Evolutionary conservation across 352 stramenopile genomes (phyloP).

Genomic region (Globisporangium mamillatum): DNA sequence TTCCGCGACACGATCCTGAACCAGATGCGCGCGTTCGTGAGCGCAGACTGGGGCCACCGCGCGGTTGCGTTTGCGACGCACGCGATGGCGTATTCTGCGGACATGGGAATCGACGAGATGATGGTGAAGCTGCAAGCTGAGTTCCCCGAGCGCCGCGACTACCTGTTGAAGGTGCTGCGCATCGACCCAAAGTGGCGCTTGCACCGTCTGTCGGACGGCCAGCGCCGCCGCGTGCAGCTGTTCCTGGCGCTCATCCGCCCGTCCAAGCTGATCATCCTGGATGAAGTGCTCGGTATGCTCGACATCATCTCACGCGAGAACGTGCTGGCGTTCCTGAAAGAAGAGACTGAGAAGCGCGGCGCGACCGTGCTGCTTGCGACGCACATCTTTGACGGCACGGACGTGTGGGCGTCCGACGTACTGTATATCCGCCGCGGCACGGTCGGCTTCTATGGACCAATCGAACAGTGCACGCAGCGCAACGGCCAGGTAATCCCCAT

Average conservation of each 20-base stretch:
- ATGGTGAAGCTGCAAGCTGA: slow-evolving; percentile 95
- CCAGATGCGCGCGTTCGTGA: slow-evolving; percentile 91
- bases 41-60: slow-evolving; percentile 95
- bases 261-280: slow-evolving; percentile 96
- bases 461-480: slow-evolving; percentile 69
- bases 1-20: slow-evolving; percentile 97
- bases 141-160: slow-evolving; percentile 92
- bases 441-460: slow-evolving; percentile 55
- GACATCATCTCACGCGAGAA: slow-evolving; percentile 95
- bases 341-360: slow-evolving; percentile 56
- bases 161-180: slow-evolving; percentile 93
- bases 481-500: slow-evolving; percentile 76
- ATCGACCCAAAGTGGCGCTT: slow-evolving; percentile 93
- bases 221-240: slow-evolving; percentile 93
- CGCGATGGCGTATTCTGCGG: slow-evolving; percentile 86
- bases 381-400: slow-evolving; percentile 98
- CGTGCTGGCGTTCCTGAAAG: slow-evolving; percentile 91
- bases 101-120: slow-evolving; percentile 96
- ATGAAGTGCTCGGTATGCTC: slow-evolving; percentile 97
- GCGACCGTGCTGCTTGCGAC: slow-evolving; percentile 81
- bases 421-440: slow-evolving; percentile 86
- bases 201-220: slow-evolving; percentile 79
- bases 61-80: slow-evolving; percentile 94
- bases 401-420: slow-evolving; percentile 94
- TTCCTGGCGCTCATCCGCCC: slow-evolving; percentile 95